Percentiles rank a stretch among this genome's conserved stretches.
Evolutionary conservation across 306 rosid genomes (phyloP).

Genomic region (Malus asiatica): DNA sequence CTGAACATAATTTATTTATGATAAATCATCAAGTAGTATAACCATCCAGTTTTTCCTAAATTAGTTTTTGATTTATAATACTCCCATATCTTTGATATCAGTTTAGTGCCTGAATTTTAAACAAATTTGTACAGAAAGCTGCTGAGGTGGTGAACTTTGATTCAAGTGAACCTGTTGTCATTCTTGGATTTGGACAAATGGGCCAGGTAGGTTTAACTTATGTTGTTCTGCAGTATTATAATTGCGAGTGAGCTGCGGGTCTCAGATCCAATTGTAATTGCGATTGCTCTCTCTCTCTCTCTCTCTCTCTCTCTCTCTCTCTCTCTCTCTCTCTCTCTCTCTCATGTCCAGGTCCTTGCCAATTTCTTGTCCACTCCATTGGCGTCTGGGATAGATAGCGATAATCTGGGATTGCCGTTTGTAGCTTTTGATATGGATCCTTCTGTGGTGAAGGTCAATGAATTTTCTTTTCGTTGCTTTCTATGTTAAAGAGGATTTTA

Average conservation of each 20-base stretch:
- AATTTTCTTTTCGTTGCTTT: not conserved
- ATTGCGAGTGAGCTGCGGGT: constrained; percentile 8
- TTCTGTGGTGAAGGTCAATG: constrained; percentile 74
- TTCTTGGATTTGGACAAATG: constrained; percentile 98
- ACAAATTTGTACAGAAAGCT: constrained; percentile 42
- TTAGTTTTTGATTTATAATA: not conserved
- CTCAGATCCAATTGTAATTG: constrained; percentile 16
- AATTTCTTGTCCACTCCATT: constrained; percentile 79
- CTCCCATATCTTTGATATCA: not conserved
- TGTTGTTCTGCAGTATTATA: constrained; percentile 14
- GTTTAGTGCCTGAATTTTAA: constrained; percentile 10
- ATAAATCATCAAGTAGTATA: not conserved
- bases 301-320: constrained; percentile 13
- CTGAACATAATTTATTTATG: not conserved
- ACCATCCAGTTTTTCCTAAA: not conserved
- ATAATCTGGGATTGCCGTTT: constrained; percentile 53
- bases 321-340: constrained; percentile 20
- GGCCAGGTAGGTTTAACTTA: constrained; percentile 67
- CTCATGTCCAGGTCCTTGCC: constrained; percentile 70
- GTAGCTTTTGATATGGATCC: constrained; percentile 90
- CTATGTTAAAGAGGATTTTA: not conserved
- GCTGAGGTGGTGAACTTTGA: constrained; percentile 49
- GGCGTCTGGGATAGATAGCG: constrained; percentile 65
- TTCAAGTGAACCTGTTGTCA: constrained; percentile 76
- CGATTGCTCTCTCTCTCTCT: constrained; percentile 5